phyloP scores from a whole-genome alignment of 768 basidiomycete genomes.

The Gymnopilus junonius region DNA sequence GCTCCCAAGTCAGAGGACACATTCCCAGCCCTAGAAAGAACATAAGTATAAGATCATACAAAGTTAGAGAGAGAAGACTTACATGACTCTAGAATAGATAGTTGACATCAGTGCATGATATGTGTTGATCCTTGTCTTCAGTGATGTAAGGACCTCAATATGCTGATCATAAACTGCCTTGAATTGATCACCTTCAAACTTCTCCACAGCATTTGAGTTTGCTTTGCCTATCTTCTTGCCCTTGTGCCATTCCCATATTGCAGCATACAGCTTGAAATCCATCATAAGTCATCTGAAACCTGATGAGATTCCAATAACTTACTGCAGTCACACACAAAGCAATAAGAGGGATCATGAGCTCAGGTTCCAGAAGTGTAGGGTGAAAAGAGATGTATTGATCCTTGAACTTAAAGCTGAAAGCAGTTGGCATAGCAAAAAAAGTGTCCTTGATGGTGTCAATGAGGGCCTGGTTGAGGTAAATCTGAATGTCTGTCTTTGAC shows the following conservation, averaged over 20 bases:
- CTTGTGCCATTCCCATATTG: background rate
- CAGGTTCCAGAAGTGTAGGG: background rate
- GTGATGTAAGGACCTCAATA: background rate
- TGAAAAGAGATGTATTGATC: slow-evolving; percentile 4
- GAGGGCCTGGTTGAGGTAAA: slow-evolving; percentile 9
- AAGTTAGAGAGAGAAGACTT: no score
- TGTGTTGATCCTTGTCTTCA: slow-evolving; percentile 1
- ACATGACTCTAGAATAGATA: no score
- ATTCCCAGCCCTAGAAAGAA: no score
- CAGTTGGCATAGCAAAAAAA: background rate
- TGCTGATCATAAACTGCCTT: background rate
- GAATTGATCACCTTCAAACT: slow-evolving; percentile 5
- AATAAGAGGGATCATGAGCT: slow-evolving; percentile 10
- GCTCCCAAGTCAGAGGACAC: no score
- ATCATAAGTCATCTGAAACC: background rate
- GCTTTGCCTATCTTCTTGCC: background rate
- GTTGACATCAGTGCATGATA: background rate
- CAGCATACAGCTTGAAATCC: background rate
- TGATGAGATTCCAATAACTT: background rate
- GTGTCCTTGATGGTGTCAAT: slow-evolving; percentile 2
- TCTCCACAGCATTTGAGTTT: background rate
- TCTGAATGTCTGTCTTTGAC: slow-evolving; percentile 4
- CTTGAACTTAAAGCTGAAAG: slow-evolving; percentile 11
- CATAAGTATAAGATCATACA: no score
- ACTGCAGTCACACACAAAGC: slow-evolving; percentile 12